Evolutionary conservation across 345 rosid species (phyloP), one percentile per base, ranked within the genome.

Genomic region (Aurinia saxatilis): DNA sequence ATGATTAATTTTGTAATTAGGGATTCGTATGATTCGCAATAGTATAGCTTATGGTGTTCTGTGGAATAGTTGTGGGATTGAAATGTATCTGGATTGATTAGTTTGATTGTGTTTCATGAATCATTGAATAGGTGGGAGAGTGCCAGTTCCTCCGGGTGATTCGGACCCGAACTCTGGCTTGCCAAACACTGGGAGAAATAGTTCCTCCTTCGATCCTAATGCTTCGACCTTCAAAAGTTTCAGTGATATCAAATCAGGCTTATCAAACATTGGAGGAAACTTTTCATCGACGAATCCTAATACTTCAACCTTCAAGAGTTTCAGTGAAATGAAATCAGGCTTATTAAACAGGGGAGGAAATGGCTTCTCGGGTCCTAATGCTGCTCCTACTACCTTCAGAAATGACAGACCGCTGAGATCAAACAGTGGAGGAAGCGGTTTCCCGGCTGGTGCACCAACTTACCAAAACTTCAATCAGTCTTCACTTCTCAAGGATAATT

Each of bases 401-500:
- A 27, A 3, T 0, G 10, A 34, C 11, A 7, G 11, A 8, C 14
- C 67, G 10, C 2, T 29, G 55, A 68, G 67, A 52, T 7, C 53
- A 51, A 45, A 35, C 58, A 14, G 14, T 0, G 50, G 68, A 52
- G 68, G 68, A 61, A 69, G 25, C 10, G 18, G 40, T 4, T 60
- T 51, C 56, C 3, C 67, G 0, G 34, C 75, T 2, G 65, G 54
- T 65, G 18, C 68, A 15, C 65, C 70, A 25, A 46, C 58, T 57
- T 75, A 75, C 38, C 55, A 8, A 70, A 75, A 60, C 39, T 79
- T 68, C 47, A 17, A 74, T 42, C 72, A 65, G 45, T 60, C 81
- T 38, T 40, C 77, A 6, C 58, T 73, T 47, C 59, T 39, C 31
- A 71, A 57, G 27, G 78, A 79, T 13, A 66, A 10, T 19, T 71